Conservation (phyloP, 768 basidiomycete species). For the Russula compacta region DNA sequence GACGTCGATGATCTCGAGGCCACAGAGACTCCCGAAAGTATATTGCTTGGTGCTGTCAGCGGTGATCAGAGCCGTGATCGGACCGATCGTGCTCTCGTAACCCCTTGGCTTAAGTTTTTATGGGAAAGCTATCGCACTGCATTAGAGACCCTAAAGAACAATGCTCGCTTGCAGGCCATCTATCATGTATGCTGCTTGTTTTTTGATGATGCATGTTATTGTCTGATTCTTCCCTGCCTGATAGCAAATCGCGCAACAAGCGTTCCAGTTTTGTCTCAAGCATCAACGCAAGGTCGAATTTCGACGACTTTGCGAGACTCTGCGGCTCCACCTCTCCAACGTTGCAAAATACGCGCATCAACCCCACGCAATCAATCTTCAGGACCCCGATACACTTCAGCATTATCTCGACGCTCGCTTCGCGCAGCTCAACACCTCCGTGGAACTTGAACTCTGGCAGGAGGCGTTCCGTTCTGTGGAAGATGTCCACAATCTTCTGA, state of each 20-base stretch:
- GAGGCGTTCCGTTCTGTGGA: conserved; percentile 98
- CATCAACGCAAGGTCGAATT: conserved; percentile 96
- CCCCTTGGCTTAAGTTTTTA: conserved; percentile 96
- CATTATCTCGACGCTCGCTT: conserved; percentile 96
- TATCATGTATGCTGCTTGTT: conserved; percentile 65
- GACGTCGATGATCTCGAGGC: conserved; percentile 96
- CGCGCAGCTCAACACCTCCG: conserved; percentile 90
- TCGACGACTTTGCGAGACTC: conserved; percentile 90
- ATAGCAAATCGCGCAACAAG: conserved; percentile 92
- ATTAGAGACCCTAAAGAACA: conserved; percentile 93
- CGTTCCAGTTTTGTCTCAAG: conserved; percentile 92
- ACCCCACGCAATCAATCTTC: conserved; percentile 88
- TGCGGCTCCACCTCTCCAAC: conserved; percentile 89
- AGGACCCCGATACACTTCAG: conserved; percentile 89
- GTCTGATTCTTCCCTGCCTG: not conserved
- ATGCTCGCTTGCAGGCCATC: conserved; percentile 81
- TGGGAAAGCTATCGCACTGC: conserved; percentile 98
- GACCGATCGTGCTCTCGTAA: conserved; percentile 90
- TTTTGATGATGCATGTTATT: not conserved
- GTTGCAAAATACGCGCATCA: conserved; percentile 95
- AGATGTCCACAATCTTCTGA: conserved; percentile 93
- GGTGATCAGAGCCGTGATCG: conserved; percentile 88
- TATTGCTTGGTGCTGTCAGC: conserved; percentile 82
- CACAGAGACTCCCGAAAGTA: conserved; percentile 88
- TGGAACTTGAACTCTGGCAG: conserved; percentile 98